Percentiles rank a stretch among this genome's conserved stretches.
These are phyloP conservation scores for Penicillium aurantiogriseum DNA, from an alignment of 2,329 filamentous ascomycete species.

Conservation along the genomic window DNA sequence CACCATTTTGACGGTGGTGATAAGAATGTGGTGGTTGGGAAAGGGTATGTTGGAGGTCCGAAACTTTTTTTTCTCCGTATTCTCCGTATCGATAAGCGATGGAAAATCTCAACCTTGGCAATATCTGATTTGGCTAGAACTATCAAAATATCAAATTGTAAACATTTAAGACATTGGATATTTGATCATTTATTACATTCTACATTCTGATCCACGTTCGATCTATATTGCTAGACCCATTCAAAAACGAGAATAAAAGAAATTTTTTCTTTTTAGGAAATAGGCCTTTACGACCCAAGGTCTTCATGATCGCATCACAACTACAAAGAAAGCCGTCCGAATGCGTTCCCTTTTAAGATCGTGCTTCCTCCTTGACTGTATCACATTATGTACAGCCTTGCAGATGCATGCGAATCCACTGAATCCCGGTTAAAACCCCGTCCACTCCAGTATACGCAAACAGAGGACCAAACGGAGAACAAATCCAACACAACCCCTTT, in stretches of 20 bases:
- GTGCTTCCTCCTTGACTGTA: slow-evolving; percentile 39
- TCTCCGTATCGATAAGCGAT: slow-evolving; percentile 38
- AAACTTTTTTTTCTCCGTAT: slow-evolving; percentile 36
- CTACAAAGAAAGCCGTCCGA: slow-evolving; percentile 44
- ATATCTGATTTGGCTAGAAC: slow-evolving; percentile 6
- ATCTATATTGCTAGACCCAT: slow-evolving; percentile 3
- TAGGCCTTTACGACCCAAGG: slow-evolving; percentile 27
- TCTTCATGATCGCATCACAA: slow-evolving; percentile 45
- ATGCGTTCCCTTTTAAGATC: slow-evolving; percentile 39
- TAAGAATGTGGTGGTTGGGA: slow-evolving; percentile 19
- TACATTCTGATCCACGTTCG: no score
- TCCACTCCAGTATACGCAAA: slow-evolving; percentile 43
- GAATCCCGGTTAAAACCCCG: slow-evolving; percentile 41
- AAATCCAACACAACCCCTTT: slow-evolving; percentile 56
- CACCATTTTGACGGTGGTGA: slow-evolving; percentile 55
- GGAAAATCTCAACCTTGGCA: slow-evolving; percentile 12
- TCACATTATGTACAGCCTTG: slow-evolving; percentile 41
- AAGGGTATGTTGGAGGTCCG: slow-evolving; percentile 57
- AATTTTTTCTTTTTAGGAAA: slow-evolving; percentile 29
- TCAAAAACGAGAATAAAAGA: slow-evolving; percentile 16
- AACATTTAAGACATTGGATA: neutral
- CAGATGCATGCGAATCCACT: slow-evolving; percentile 44
- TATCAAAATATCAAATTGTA: neutral
- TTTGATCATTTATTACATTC: neutral
- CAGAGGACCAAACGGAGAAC: slow-evolving; percentile 42